Evolutionary conservation across 1,284 basidiomycete species (phyloP).

Genomic region (Fistulina hepatica): DNA sequence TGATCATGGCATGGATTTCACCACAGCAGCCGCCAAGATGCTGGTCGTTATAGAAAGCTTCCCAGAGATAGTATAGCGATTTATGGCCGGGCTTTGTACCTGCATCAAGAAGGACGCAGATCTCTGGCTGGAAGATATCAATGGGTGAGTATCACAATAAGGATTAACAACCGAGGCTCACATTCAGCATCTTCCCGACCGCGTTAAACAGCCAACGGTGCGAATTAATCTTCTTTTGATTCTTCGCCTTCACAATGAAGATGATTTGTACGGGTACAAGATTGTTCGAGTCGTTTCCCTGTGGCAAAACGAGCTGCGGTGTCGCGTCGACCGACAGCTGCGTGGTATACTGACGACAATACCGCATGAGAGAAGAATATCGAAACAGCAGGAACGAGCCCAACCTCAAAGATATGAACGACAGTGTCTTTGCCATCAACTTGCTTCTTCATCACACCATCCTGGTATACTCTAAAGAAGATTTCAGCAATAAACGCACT

Average conservation of each 20-base stretch:
- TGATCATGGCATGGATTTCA: slow-evolving; percentile 92
- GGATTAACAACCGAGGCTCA: too few relatives aligned
- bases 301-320: slow-evolving; percentile 84
- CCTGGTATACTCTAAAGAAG: slow-evolving; percentile 62
- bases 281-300: slow-evolving; percentile 81
- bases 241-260: slow-evolving; percentile 91
- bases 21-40: slow-evolving; percentile 46
- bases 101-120: slow-evolving; percentile 85
- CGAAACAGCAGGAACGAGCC: slow-evolving; percentile 10
- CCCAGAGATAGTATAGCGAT: slow-evolving; percentile 96
- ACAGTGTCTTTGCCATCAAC: slow-evolving; percentile 90
- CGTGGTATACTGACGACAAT: slow-evolving; percentile 61
- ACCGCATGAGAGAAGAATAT: slow-evolving; percentile 10
- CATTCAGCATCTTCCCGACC: slow-evolving; percentile 75
- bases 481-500: neutral
- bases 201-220: slow-evolving; percentile 98
- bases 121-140: too few relatives aligned
- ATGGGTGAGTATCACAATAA: neutral
- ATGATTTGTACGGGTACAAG: slow-evolving; percentile 94
- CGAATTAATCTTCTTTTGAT: slow-evolving; percentile 96
- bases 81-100: slow-evolving; percentile 96
- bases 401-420: slow-evolving; percentile 82
- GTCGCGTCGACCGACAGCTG: slow-evolving; percentile 85
- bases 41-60: slow-evolving; percentile 73
- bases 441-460: slow-evolving; percentile 94